A percentile compares a stretch with the other conserved stretches of the same genome.
phyloP scores from a whole-genome alignment of 768 basidiomycete species.

The Scleroderma citrinum region DNA sequence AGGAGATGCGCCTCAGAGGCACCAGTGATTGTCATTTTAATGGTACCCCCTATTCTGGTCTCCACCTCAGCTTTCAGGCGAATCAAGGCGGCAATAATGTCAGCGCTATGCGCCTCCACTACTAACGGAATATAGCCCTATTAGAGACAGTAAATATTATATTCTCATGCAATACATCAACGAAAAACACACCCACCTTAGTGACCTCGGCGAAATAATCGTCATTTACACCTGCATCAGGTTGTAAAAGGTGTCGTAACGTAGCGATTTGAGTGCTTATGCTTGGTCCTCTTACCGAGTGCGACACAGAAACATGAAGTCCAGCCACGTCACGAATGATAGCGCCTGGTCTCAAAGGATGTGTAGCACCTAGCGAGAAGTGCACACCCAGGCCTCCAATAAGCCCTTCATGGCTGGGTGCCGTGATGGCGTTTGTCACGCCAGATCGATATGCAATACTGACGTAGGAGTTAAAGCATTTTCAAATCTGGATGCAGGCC shows the following conservation, averaged over 20 bases:
- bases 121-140: constrained; percentile 73
- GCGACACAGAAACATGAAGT: constrained; percentile 57
- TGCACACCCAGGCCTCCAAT: constrained; percentile 57
- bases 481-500: not conserved
- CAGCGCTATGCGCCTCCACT: constrained; percentile 68
- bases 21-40: constrained; percentile 60
- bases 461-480: not conserved
- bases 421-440: constrained; percentile 62
- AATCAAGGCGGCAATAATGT: constrained; percentile 75
- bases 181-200: not conserved
- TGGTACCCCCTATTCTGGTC: constrained; percentile 31
- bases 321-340: constrained; percentile 59
- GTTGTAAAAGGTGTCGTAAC: constrained; percentile 59
- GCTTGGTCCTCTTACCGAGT: constrained; percentile 36
- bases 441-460: constrained; percentile 73
- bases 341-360: constrained; percentile 56
- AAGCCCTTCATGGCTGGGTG: constrained; percentile 52
- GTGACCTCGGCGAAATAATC: constrained; percentile 36
- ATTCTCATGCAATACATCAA: not conserved
- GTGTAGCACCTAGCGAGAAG: constrained; percentile 52
- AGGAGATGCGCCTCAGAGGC: constrained; percentile 68
- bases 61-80: constrained; percentile 63
- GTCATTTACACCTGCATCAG: constrained; percentile 8
- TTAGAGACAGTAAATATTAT: not conserved
- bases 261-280: constrained; percentile 80